Conservation (phyloP, 108 stramenopile genomes). For the Nannochloropsis salina region DNA sequence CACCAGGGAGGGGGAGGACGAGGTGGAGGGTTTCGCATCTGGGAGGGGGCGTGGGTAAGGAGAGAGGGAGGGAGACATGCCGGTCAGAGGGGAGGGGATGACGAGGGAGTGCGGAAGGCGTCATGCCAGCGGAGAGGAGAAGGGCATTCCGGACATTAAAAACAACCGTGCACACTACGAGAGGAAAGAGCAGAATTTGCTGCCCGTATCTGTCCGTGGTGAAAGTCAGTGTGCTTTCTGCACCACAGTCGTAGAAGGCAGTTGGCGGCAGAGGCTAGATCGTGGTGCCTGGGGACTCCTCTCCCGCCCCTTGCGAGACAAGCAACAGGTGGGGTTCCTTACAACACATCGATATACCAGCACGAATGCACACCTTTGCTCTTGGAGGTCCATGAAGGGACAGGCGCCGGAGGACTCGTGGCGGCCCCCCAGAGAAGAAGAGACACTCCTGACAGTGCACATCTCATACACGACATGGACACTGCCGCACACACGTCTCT, state of each 20-base stretch:
- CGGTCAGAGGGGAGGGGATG: neutral
- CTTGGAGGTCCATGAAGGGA: conserved; percentile 16
- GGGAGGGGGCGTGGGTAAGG: neutral
- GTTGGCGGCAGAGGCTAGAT: neutral
- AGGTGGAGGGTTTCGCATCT: conserved; percentile 36
- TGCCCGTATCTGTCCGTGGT: neutral
- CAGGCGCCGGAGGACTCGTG: neutral
- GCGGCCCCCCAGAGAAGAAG: conserved; percentile 13
- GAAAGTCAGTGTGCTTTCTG: neutral
- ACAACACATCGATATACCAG: neutral
- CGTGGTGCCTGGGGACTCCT: too few species aligned
- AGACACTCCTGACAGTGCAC: neutral
- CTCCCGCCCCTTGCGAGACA: too few species aligned
- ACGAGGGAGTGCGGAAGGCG: neutral
- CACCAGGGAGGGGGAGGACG: conserved; percentile 37
- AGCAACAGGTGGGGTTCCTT: too few species aligned
- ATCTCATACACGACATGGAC: neutral
- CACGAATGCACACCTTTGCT: neutral
- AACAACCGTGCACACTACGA: too few species aligned
- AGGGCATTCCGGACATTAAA: neutral
- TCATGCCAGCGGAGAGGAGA: neutral
- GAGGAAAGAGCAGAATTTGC: neutral
- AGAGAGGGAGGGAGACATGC: neutral
- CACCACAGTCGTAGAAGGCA: conserved; percentile 7
- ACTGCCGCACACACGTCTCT: too few species aligned